These are phyloP conservation scores for Cucurbitaria berberidis DNA, from an alignment of 2,329 filamentous ascomycete genomes.

Conservation along the genomic window DNA sequence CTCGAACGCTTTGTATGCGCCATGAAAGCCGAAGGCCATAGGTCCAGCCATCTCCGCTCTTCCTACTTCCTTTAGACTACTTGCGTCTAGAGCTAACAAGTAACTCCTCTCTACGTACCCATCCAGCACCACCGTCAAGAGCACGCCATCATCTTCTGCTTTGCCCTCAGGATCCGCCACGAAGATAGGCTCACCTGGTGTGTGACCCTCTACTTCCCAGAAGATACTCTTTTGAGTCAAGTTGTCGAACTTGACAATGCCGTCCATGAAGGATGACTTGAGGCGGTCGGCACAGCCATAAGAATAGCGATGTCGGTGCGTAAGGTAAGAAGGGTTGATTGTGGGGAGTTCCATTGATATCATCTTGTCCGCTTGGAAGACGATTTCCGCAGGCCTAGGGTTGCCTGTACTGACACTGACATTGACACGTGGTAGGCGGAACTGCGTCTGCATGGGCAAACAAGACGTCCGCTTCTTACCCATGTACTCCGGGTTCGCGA, in stretches of 20 bases:
- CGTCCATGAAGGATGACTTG: slow-evolving; percentile 66
- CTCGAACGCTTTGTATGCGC: slow-evolving; percentile 52
- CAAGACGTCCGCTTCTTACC: slow-evolving; percentile 34
- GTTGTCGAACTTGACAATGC: slow-evolving; percentile 70
- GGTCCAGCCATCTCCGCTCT: slow-evolving; percentile 67
- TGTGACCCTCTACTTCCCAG: slow-evolving; percentile 67
- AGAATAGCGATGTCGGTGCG: slow-evolving; percentile 63
- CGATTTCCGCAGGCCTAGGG: slow-evolving; percentile 13
- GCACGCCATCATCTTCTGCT: slow-evolving; percentile 67
- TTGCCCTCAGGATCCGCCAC: slow-evolving; percentile 58
- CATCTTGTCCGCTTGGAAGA: slow-evolving; percentile 45
- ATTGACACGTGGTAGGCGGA: slow-evolving; percentile 45
- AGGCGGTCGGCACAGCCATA: slow-evolving; percentile 65
- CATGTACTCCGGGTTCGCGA: slow-evolving; percentile 15
- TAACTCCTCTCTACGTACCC: slow-evolving; percentile 66
- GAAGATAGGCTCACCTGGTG: slow-evolving; percentile 74
- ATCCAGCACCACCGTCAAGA: slow-evolving; percentile 70
- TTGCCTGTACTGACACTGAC: slow-evolving; percentile 17
- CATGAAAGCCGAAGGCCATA: slow-evolving; percentile 71
- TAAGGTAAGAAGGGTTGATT: slow-evolving; percentile 65
- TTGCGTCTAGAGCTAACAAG: slow-evolving; percentile 69
- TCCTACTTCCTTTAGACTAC: slow-evolving; percentile 67
- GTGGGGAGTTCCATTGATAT: slow-evolving; percentile 66
- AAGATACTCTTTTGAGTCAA: slow-evolving; percentile 57
- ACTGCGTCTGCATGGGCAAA: slow-evolving; percentile 39